phyloP scores from a whole-genome alignment of 257 asterid genomes.

The Solanum ossicruentum region DNA sequence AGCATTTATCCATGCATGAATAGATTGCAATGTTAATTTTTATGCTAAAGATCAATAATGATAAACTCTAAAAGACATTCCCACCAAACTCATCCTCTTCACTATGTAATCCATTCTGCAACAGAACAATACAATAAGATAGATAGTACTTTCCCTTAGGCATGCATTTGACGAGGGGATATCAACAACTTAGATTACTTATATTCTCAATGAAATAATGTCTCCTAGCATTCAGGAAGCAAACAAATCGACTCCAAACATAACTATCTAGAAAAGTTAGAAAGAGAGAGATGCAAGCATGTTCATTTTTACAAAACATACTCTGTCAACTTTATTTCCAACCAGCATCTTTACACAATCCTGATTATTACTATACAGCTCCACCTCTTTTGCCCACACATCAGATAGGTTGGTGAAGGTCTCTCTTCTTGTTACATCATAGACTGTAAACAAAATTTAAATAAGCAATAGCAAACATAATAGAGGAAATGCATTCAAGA shows the following conservation, averaged over 20 bases:
- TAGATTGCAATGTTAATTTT: background rate
- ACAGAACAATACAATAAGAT: background rate
- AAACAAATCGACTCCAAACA: background rate
- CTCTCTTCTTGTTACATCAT: conserved; percentile 88
- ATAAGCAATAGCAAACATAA: background rate
- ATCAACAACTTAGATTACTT: background rate
- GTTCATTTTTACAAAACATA: conserved; percentile 9
- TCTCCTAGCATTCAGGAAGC: background rate
- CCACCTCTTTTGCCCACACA: conserved; percentile 87
- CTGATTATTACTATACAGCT: conserved; percentile 63
- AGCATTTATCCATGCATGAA: background rate
- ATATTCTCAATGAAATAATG: background rate
- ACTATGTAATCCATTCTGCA: background rate
- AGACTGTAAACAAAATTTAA: conserved; percentile 26
- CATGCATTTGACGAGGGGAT: background rate
- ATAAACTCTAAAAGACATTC: background rate
- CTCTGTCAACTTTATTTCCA: conserved; percentile 88
- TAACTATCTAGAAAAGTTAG: background rate
- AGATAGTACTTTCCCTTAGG: background rate
- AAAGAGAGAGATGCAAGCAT: background rate
- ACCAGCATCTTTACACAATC: conserved; percentile 88
- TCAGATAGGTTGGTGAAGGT: conserved; percentile 70
- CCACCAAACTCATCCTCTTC: background rate
- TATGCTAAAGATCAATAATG: background rate
- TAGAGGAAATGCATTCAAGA: background rate